These are phyloP conservation scores for Camelina laxa DNA, from an alignment of 345 rosid species.

Conservation along the genomic window DNA sequence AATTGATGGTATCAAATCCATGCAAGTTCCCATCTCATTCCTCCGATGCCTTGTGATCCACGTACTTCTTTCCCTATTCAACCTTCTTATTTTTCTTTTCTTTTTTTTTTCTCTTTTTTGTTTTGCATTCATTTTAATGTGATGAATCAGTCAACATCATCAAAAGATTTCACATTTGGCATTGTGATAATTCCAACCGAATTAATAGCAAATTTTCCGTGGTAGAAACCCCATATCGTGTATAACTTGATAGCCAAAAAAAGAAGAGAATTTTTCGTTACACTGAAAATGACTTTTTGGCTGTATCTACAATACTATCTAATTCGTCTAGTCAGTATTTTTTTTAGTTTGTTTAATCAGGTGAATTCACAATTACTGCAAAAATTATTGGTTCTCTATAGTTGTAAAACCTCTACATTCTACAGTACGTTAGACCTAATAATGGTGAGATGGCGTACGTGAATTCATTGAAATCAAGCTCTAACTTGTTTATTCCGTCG, in stretches of 20 bases:
- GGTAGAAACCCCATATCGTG: constrained; percentile 38
- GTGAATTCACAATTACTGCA: background rate
- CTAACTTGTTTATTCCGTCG: too few relatives aligned
- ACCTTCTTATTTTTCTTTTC: background rate
- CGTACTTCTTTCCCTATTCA: constrained; percentile 41
- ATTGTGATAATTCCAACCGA: constrained; percentile 23
- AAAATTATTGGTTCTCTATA: background rate
- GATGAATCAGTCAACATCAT: constrained; percentile 32
- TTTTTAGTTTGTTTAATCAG: background rate
- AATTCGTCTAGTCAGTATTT: background rate
- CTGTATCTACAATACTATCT: constrained; percentile 7
- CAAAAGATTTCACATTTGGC: constrained; percentile 20
- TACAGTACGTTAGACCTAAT: too few relatives aligned
- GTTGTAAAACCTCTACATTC: background rate
- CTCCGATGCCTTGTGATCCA: constrained; percentile 34
- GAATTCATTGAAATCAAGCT: too few relatives aligned
- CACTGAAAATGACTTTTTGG: constrained; percentile 31
- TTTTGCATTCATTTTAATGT: background rate
- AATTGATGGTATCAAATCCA: constrained; percentile 41
- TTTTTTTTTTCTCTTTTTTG: background rate
- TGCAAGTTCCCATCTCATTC: constrained; percentile 34
- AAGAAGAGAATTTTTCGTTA: background rate
- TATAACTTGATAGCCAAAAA: constrained; percentile 27
- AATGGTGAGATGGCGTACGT: too few relatives aligned
- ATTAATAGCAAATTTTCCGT: constrained; percentile 15